Evolutionary conservation across 1,284 basidiomycete species (phyloP).

Genomic region (Salmacisia buchloeana): DNA sequence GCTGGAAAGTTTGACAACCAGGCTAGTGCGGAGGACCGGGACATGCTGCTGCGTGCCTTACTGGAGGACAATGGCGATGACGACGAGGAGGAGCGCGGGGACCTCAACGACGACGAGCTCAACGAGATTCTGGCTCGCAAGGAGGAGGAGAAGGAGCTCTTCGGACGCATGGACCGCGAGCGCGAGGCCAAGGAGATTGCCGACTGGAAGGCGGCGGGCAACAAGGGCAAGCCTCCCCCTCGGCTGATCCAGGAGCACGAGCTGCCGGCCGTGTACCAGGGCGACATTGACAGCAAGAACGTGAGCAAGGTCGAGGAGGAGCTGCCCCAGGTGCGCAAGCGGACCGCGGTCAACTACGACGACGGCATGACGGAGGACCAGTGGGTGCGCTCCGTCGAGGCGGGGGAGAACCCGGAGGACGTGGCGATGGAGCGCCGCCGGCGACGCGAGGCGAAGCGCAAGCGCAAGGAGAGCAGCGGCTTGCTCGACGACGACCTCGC

Average conservation of each 20-base stretch:
- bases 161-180: conserved; percentile 77
- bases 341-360: conserved; percentile 83
- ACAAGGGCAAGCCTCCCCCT: conserved; percentile 61
- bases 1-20: conserved; percentile 99
- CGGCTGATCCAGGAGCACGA: conserved; percentile 82
- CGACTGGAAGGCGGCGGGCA: conserved; percentile 68
- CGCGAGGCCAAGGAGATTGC: conserved; percentile 68
- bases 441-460: conserved; percentile 46
- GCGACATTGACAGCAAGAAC: conserved; percentile 55
- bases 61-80: conserved; percentile 50
- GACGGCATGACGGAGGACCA: conserved; percentile 92
- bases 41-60: conserved; percentile 74
- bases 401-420: conserved; percentile 68
- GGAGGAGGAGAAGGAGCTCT: conserved; percentile 73
- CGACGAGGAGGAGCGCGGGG: conserved; percentile 60
- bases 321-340: conserved; percentile 72
- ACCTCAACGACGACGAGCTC: conserved; percentile 94
- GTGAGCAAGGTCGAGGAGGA: conserved; percentile 53
- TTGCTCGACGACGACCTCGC: not conserved
- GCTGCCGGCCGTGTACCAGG: conserved; percentile 85
- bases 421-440: conserved; percentile 29
- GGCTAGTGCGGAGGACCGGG: conserved; percentile 94
- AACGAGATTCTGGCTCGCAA: conserved; percentile 85
- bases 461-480: conserved; percentile 24
- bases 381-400: conserved; percentile 68